Conservation (phyloP, 257 asterid genomes). For the Fraxinus americana region DNA sequence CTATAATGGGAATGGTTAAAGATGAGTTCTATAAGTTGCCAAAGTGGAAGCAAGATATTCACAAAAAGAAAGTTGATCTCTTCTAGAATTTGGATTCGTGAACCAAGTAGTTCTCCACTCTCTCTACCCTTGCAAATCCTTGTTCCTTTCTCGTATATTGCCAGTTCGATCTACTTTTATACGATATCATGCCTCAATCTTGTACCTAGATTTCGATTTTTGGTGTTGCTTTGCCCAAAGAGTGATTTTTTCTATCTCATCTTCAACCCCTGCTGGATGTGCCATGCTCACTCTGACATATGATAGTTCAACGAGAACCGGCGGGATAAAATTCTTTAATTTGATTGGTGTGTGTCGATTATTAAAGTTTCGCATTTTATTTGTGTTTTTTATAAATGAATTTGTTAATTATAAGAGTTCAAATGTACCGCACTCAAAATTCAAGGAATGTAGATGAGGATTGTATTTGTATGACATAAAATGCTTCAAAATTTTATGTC, state of each 20-base stretch:
- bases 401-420: conserved; percentile 23
- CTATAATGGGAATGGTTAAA: conserved; percentile 63
- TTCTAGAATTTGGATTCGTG: conserved; percentile 48
- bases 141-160: conserved; percentile 19
- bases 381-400: conserved; percentile 21
- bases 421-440: conserved; percentile 25
- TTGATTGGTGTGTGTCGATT: conserved; percentile 44
- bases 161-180: conserved; percentile 35
- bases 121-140: conserved; percentile 22
- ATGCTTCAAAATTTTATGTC: conserved; percentile 9
- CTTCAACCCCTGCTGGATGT: conserved; percentile 17
- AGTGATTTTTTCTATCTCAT: conserved; percentile 30
- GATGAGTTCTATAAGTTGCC: conserved; percentile 72
- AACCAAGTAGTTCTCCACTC: conserved; percentile 17
- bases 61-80: conserved; percentile 79
- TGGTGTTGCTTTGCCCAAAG: conserved; percentile 37
- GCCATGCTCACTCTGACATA: not conserved
- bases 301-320: conserved; percentile 30
- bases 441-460: conserved; percentile 26
- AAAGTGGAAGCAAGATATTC: conserved; percentile 90
- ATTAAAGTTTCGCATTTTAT: conserved; percentile 23
- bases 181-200: conserved; percentile 37
- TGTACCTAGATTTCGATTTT: conserved; percentile 19
- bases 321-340: conserved; percentile 42
- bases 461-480: conserved; percentile 8